Evolutionary conservation across 331 rosid genomes (phyloP).

Genomic region (Spiraea crenata): DNA sequence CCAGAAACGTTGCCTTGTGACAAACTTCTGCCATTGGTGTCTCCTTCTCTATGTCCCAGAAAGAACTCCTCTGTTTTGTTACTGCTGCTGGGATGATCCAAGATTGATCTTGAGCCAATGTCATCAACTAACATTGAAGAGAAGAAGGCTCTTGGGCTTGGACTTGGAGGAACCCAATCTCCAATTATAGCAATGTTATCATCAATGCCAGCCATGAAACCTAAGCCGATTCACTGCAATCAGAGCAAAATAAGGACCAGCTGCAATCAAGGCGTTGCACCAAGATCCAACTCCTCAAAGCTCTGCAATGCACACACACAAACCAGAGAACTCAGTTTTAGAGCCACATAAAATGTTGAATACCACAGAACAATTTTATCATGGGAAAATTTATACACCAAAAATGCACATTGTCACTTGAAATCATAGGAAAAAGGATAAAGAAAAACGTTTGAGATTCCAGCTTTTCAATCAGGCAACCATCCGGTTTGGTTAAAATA

Average conservation of each 20-base stretch:
- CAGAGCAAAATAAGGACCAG: constrained; percentile 17
- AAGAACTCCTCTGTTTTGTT: constrained; percentile 46
- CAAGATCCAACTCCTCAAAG: constrained; percentile 31
- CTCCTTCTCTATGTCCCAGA: constrained; percentile 40
- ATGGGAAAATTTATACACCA: not conserved
- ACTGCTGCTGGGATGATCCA: constrained; percentile 40
- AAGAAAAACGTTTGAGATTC: not conserved
- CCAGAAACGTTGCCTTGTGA: constrained; percentile 37
- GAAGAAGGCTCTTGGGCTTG: constrained; percentile 69
- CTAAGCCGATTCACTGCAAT: constrained; percentile 16
- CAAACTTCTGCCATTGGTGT: constrained; percentile 18
- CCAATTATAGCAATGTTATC: constrained; percentile 60
- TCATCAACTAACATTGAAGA: constrained; percentile 66
- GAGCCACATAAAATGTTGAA: constrained; percentile 17
- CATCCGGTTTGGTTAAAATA: not conserved
- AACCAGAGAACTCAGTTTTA: constrained; percentile 1
- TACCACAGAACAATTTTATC: not conserved
- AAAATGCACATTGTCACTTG: constrained; percentile 4
- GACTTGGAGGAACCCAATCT: constrained; percentile 77
- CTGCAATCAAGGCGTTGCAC: constrained; percentile 20
- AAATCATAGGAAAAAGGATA: not conserved
- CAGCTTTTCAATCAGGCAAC: not conserved
- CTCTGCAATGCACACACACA: not conserved
- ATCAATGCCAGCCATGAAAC: constrained; percentile 76
- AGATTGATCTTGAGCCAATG: constrained; percentile 38